Percentiles rank a stretch among this genome's conserved stretches.
phyloP scores from a whole-genome alignment of 176 grass and related monocot species.

The Oryza meridionalis region DNA sequence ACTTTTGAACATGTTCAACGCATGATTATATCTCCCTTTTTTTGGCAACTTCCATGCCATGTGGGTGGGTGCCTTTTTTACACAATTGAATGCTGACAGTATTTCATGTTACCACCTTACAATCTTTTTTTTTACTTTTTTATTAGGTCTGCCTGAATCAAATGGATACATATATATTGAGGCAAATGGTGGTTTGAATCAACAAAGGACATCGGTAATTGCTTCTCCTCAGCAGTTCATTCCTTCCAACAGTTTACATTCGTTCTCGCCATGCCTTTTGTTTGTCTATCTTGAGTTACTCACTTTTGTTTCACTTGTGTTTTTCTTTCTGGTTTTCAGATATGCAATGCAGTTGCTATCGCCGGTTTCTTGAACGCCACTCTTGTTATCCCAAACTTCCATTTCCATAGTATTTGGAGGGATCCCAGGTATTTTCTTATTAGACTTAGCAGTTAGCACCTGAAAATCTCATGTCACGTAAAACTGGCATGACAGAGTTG shows the following conservation, averaged over 20 bases:
- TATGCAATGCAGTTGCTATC: slow-evolving; percentile 94
- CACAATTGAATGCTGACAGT: neutral
- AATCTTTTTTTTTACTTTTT: slow-evolving; percentile 27
- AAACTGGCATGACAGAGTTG: slow-evolving; percentile 18
- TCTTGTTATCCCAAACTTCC: slow-evolving; percentile 90
- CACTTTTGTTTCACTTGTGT: slow-evolving; percentile 28
- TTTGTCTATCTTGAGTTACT: slow-evolving; percentile 4
- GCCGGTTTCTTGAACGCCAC: slow-evolving; percentile 97
- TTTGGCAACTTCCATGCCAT: slow-evolving; percentile 5
- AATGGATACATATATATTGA: slow-evolving; percentile 98
- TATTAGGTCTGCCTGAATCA: slow-evolving; percentile 90
- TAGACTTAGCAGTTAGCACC: slow-evolving; percentile 16
- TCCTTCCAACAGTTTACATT: slow-evolving; percentile 31
- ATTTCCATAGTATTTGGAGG: slow-evolving; percentile 98
- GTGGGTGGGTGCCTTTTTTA: slow-evolving; percentile 11
- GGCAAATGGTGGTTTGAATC: slow-evolving; percentile 98
- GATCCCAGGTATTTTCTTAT: slow-evolving; percentile 76
- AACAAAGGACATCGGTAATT: slow-evolving; percentile 89
- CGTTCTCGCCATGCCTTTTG: slow-evolving; percentile 11
- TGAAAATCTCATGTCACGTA: slow-evolving; percentile 15
- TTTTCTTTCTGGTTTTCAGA: slow-evolving; percentile 57
- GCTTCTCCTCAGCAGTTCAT: slow-evolving; percentile 31
- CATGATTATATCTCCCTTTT: neutral
- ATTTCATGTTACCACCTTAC: slow-evolving; percentile 1
- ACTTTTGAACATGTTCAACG: neutral